Base-by-base conservation (phyloP, 306 rosid species). In the Parietaria judaica region DNA sequence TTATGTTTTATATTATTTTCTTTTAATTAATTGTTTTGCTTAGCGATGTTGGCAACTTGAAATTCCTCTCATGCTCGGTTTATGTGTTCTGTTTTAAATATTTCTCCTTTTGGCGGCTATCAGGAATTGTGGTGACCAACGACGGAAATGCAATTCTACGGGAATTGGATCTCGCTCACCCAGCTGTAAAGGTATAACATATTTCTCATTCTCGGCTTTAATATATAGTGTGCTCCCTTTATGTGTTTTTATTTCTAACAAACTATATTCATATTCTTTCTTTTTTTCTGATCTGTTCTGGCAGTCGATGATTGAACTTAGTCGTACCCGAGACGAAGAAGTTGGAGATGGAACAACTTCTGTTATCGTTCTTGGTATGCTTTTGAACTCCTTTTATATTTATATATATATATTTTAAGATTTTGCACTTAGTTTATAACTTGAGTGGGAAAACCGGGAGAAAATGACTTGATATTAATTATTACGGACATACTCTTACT, bases 341-440 rank as follows among this genome's bases (percentile, higher is more conserved):
- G 97, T 90, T 3, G 97, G 97, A 61, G 97, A 90, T 76, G 97
- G 97, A 76, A 90, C 97, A 15, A 90, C 98, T 45, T 92, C 96
- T 41, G 98, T 92, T 66, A 92, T 92, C 51, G 86, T 92, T 66
- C 98, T 92, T 63, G 98, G 98, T 92, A 77, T 71, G 84, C 66
- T 56, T 49, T 64, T 62, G 36, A 64, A 15, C 6, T 49, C 38
- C 53, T 41, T 67, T 50, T 51, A 23, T 60, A 57, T 38, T 37
- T 44, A 8, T 57, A 54, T 36, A 8, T n/a, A 3, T 41, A 46
- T 11, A 43, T 44, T 63, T 3, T 36, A 14, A 31, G 46, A 14
- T 66, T 45, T 5, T 9, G 43, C 9, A 6, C 34, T 31, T 41
- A 43, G 53, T 52, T 53, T 37, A 11, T 37, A 14, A 36, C 48